Evolutionary conservation across 1,139 yeast genomes (phyloP).

Genomic region (Hyphopichia fennica): DNA sequence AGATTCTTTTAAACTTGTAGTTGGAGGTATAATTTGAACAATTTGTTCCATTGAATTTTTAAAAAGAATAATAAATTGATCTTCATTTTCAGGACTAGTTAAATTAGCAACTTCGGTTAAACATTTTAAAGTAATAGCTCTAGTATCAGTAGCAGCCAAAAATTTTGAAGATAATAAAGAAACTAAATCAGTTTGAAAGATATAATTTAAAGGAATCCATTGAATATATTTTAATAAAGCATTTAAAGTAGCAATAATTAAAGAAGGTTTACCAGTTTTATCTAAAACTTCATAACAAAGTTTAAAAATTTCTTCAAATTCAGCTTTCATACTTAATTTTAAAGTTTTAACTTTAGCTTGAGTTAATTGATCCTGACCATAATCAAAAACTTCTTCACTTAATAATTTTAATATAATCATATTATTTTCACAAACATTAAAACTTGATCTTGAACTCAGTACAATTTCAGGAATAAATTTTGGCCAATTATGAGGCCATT

Average conservation of each 20-base stretch:
- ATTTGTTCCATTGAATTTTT: constrained; percentile 73
- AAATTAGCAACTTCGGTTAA: constrained; percentile 85
- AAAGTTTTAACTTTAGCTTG: constrained; percentile 87
- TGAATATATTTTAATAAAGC: constrained; percentile 83
- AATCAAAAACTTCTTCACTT: constrained; percentile 96
- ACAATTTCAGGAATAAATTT: constrained; percentile 93
- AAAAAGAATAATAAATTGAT: constrained; percentile 70
- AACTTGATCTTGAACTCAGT: constrained; percentile 76
- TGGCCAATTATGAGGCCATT: constrained; percentile 99
- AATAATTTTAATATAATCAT: constrained; percentile 87
- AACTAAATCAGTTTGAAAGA: constrained; percentile 83
- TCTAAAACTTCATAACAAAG: constrained; percentile 92
- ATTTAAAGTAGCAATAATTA: constrained; percentile 81
- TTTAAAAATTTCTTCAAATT: constrained; percentile 89
- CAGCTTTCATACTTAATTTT: constrained; percentile 82
- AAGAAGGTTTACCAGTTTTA: constrained; percentile 78
- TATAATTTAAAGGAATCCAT: constrained; percentile 91
- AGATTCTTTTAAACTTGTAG: constrained; percentile 69
- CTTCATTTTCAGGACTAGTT: constrained; percentile 61
- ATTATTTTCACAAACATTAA: constrained; percentile 95
- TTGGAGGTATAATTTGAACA: constrained; percentile 68
- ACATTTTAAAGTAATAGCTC: constrained; percentile 86
- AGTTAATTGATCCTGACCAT: constrained; percentile 91
- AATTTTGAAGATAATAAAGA: constrained; percentile 72
- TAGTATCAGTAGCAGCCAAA: constrained; percentile 74